Evolutionary conservation across 805 yeast genomes (phyloP), one percentile per base, ranked within the genome.

Genomic region (Priceomyces castillae): DNA sequence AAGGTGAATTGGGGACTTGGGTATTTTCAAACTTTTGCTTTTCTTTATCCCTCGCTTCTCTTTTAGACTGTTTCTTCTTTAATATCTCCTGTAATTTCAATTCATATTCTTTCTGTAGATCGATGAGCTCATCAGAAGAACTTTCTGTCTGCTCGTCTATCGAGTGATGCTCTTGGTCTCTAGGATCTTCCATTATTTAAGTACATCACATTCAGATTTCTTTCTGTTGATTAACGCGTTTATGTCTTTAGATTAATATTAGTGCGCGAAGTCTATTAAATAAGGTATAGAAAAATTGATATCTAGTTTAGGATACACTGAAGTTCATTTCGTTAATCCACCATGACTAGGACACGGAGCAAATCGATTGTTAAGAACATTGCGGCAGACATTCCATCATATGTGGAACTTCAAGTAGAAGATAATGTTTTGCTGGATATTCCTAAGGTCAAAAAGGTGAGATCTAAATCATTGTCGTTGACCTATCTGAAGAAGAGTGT

Each of bases 361-460:
- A 74, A 77, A 46, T 82, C 90, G 2, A 75, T 82, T 47, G 88
- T 83, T 1, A 80, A 80, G 40, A 62, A 68, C 23, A 81, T 83
- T 37, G 89, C 89, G 0, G 60, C 73, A 35, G 77, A 74, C 28
- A 69, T 73, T 7, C 81, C 82, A 16, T 30, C 56, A 1, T 62
- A 63, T 16, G 49, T 59, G 2, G 69, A 70, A 19, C 64, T 59
- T 25, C 47, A 57, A 30, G 42, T 54, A 26, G 43, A 46, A 30
- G 52, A 57, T 7, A 62, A 48, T n/a, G 41, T 18, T 14, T 38
- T 45, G 14, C 28, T 34, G 7, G 48, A 43, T 12, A 40, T 19
- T 16, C 18, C 30, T 12, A 15, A 23, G n/a, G 41, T 22, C 18
- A 39, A 37, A 18, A 25, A 26, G 6, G 28, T 39, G 4, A 34